Base-by-base conservation (phyloP, 2,329 filamentous ascomycete species). In the Colletotrichum cereale region DNA sequence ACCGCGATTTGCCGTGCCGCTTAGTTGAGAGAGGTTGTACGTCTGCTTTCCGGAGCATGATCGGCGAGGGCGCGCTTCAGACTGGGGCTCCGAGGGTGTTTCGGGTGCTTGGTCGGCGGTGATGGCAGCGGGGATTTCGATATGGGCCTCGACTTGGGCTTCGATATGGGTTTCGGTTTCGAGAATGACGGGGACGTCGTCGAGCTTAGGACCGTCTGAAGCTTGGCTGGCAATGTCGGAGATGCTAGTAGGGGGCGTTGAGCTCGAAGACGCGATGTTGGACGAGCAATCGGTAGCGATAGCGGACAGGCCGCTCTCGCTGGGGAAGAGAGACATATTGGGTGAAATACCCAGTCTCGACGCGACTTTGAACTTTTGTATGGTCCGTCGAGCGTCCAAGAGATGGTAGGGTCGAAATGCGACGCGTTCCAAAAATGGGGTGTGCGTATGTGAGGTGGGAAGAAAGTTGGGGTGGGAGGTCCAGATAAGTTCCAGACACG, bases 171-270 rank as follows among this genome's bases (percentile, higher is more conserved):
- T 70, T 57, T 72, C 70, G 40, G 70, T 58, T 50, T 71, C 71
- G 68, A 66, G 72, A 61, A 71, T 67, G 36, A 74, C 71, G 21
- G 71, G 73, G n/a, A 72, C 62, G 14, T 71, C 73, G 61, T 75
- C 82, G 75, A 81, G 79, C 73, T 83, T 84, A 42, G 81, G 79
- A 42, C 78, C 74, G 62, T 82, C 81, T 50, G 87, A 88, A 65
- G 85, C 84, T 67, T 90, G 82, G 81, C 90, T 92, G 71, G 84
- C 85, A 75, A 84, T 86, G 79, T 92, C 91, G 77, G 87, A 88
- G 75, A 91, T 83, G 75, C 89, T 92, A 60, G 91, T 93, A 31
- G 90, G 89, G 57, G 91, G 91, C 68, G 91, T 92, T 26, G 89
- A 91, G 76, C 84, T 86, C 34, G 85, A 82, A 61, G 87, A 89